These are phyloP conservation scores for Cladosporium sp. DNA, from an alignment of 2,329 filamentous ascomycete genomes.

Conservation along the genomic window DNA sequence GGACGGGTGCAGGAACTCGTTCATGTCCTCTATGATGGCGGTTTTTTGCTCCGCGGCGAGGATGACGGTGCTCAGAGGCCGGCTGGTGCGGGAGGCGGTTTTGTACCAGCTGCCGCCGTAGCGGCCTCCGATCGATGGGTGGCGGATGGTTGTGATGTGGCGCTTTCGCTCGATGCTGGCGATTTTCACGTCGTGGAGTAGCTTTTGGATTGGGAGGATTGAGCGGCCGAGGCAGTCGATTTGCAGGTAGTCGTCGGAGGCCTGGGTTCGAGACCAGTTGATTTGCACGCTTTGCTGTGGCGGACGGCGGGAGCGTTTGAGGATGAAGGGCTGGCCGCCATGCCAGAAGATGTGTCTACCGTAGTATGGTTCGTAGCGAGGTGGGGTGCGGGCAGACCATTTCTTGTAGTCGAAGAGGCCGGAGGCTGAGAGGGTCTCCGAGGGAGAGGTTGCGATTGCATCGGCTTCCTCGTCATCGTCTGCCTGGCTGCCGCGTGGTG, in stretches of 20 bases:
- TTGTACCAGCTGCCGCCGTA: slow-evolving; percentile 38
- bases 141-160: slow-evolving; percentile 43
- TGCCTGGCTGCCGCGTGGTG: slow-evolving; percentile 33
- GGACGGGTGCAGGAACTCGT: slow-evolving; percentile 69
- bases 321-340: slow-evolving; percentile 39
- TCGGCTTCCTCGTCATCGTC: slow-evolving; percentile 29
- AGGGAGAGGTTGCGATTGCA: slow-evolving; percentile 24
- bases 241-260: slow-evolving; percentile 40
- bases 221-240: slow-evolving; percentile 46
- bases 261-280: slow-evolving; percentile 19
- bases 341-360: slow-evolving; percentile 43
- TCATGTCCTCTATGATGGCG: slow-evolving; percentile 65
- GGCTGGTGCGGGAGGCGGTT: slow-evolving; percentile 54
- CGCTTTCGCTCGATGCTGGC: slow-evolving; percentile 41
- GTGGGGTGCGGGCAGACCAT: slow-evolving; percentile 45
- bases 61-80: slow-evolving; percentile 72
- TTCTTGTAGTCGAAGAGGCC: slow-evolving; percentile 49
- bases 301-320: slow-evolving; percentile 35
- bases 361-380: slow-evolving; percentile 47
- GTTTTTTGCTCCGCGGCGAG: slow-evolving; percentile 65
- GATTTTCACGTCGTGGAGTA: slow-evolving; percentile 43
- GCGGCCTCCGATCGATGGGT: slow-evolving; percentile 35
- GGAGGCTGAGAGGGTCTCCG: slow-evolving; percentile 34
- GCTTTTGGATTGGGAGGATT: slow-evolving; percentile 45
- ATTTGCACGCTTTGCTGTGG: slow-evolving; percentile 23